Evolutionary conservation across 2,329 filamentous ascomycete genomes (phyloP).

Genomic region (Diaporthe sp.): DNA sequence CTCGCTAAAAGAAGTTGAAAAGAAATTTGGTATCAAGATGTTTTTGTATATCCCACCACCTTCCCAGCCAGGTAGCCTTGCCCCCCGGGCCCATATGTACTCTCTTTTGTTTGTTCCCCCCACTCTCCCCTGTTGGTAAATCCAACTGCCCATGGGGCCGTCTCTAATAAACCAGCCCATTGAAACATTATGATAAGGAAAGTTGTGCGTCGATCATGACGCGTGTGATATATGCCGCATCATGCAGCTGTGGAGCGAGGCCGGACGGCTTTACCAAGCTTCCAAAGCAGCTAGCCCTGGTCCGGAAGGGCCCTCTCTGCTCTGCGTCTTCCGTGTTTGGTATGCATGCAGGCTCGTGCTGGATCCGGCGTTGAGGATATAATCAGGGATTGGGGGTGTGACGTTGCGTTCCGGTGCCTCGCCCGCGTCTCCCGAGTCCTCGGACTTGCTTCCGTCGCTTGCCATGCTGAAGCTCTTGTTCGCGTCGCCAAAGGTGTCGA

Average conservation of each 20-base stretch:
- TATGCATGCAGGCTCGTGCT: constrained; percentile 64
- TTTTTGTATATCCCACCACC: constrained; percentile 26
- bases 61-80: constrained; percentile 5
- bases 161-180: constrained; percentile 10
- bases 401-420: constrained; percentile 59
- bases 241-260: neutral
- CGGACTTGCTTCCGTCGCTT: constrained; percentile 45
- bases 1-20: constrained; percentile 38
- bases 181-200: constrained; percentile 27
- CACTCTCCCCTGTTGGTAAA: neutral
- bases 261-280: constrained; percentile 2
- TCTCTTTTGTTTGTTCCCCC: constrained; percentile 4
- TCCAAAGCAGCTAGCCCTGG: constrained; percentile 37
- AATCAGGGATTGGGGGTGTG: constrained; percentile 73
- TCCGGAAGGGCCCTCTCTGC: constrained; percentile 46
- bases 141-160: neutral
- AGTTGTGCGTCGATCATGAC: constrained; percentile 13
- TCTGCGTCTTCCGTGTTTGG: constrained; percentile 54
- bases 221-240: neutral
- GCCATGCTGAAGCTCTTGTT: constrained; percentile 37
- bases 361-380: constrained; percentile 68
- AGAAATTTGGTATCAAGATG: constrained; percentile 38
- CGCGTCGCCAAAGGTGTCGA: constrained; percentile 58
- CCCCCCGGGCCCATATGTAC: constrained; percentile 2
- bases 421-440: constrained; percentile 44